Evolutionary conservation across 768 basidiomycete genomes (phyloP), one percentile per base, ranked within the genome.

Genomic region (Crucibulum laeve): DNA sequence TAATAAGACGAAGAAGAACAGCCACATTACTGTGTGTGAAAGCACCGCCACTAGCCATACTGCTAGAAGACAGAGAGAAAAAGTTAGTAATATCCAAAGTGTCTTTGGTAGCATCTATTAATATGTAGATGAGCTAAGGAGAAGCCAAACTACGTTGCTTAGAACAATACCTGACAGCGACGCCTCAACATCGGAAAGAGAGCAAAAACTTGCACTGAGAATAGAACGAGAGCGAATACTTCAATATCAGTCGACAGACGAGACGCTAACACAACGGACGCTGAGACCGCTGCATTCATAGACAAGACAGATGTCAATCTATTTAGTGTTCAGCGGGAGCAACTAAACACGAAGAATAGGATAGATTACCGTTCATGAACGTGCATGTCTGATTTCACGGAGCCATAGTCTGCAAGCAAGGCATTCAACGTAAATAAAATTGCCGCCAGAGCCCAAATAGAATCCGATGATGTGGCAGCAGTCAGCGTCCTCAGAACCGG

Each of bases 361-460:
- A 47, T 24, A 49, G 46, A 45, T 53, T 52, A 83, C 87, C 84
- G 76, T 67, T 84, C 85, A 46, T 76, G 77, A 26, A 68, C 58
- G 45, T 67, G 68, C 45, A 66, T 70, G 43, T 65, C 60, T 33
- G 63, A 58, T 44, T 68, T 63, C 42, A 67, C 64, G 47, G 74
- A 70, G 47, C 80, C 77, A 59, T 91, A 95, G 63, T 96, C 91
- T 11, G 87, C 87, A 38, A 97, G 68, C 45, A 94, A 67, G 15
- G 82, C 73, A 59, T 94, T 91, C 28, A 96, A 68, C 41, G 80
- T 69, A 62, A 97, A 90, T 34, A 98, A 77, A 40, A 74, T 72
- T 3, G 89, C 88, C n/a, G 91, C 80, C 40, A 97, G 66, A 4
- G 95, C 93, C 92, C 92, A 97, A 51, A 98, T 94, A 22, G 92